Evolutionary conservation across 1,284 basidiomycete species (phyloP).

Genomic region (Cystobasidium pallidum): DNA sequence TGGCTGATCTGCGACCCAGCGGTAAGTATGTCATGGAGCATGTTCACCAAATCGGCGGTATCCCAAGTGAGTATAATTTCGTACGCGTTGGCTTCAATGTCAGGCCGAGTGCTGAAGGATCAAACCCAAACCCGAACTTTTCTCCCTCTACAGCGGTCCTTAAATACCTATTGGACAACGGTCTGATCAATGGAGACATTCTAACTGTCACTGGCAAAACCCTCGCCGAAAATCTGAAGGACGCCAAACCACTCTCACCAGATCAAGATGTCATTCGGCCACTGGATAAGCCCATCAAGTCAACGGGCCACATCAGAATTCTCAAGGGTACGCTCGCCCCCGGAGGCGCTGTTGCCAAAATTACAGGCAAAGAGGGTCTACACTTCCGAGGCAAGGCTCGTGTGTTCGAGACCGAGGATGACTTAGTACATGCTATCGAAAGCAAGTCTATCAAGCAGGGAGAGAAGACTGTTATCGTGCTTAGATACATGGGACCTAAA

Average conservation of each 20-base stretch:
- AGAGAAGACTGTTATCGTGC: slow-evolving; percentile 81
- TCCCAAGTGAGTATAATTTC: slow-evolving; percentile 69
- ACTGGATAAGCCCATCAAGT: slow-evolving; percentile 81
- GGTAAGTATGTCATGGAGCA: slow-evolving; percentile 91
- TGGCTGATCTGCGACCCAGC: slow-evolving; percentile 87
- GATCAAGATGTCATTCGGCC: slow-evolving; percentile 83
- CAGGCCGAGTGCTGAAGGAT: too few relatives aligned
- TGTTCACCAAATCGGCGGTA: slow-evolving; percentile 83
- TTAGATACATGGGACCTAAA: slow-evolving; percentile 85
- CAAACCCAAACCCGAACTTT: too few relatives aligned
- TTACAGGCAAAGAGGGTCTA: slow-evolving; percentile 93
- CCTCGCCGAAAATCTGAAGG: slow-evolving; percentile 83
- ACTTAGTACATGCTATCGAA: slow-evolving; percentile 81
- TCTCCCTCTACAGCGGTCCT: slow-evolving; percentile 67
- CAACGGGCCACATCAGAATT: slow-evolving; percentile 84
- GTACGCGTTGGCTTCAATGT: too few relatives aligned
- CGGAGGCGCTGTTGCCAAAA: slow-evolving; percentile 89
- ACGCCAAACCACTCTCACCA: slow-evolving; percentile 71
- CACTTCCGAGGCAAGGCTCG: slow-evolving; percentile 84
- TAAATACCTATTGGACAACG: slow-evolving; percentile 77
- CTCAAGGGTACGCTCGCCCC: slow-evolving; percentile 88
- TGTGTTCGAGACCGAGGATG: slow-evolving; percentile 76
- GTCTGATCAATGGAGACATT: slow-evolving; percentile 79
- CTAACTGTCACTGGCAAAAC: slow-evolving; percentile 86
- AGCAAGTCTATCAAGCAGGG: slow-evolving; percentile 81